phyloP scores from a whole-genome alignment of 1,139 yeast species.

The Wickerhamiella pararugosa region DNA sequence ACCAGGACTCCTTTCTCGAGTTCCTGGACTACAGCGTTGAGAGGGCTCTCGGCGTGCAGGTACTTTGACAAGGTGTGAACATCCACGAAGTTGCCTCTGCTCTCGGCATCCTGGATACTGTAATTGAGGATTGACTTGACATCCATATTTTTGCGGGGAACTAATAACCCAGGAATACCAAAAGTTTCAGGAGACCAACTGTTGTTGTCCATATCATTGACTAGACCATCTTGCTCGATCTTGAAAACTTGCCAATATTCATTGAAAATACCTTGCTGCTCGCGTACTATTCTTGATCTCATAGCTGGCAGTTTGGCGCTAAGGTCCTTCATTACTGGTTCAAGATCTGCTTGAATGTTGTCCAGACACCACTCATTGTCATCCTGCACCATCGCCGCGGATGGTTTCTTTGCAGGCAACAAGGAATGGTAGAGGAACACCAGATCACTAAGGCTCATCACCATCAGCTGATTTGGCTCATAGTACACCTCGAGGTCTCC shows the following conservation, averaged over 20 bases:
- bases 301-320: constrained; percentile 19
- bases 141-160: background rate
- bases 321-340: constrained; percentile 24
- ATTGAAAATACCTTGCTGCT: constrained; percentile 15
- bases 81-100: background rate
- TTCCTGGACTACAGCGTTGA: constrained; percentile 2
- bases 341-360: constrained; percentile 22
- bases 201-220: constrained; percentile 17
- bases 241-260: constrained; percentile 26
- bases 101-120: constrained; percentile 12
- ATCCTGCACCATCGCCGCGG: constrained; percentile 15
- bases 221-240: constrained; percentile 20
- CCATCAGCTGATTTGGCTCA: constrained; percentile 20
- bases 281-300: constrained; percentile 14
- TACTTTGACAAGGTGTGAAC: constrained; percentile 12
- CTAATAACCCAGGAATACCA: background rate
- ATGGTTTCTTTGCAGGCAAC: constrained; percentile 15
- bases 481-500: constrained; percentile 10
- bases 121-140: constrained; percentile 11
- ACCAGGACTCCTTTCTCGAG: constrained; percentile 2
- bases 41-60: background rate
- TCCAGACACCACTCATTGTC: constrained; percentile 24
- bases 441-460: constrained; percentile 23
- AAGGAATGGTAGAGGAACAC: constrained; percentile 20
- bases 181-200: constrained; percentile 2